A percentile compares a stretch with the other conserved stretches of the same genome.
phyloP scores from a whole-genome alignment of 2,329 filamentous ascomycete genomes.

The Cladosporium sp. region DNA sequence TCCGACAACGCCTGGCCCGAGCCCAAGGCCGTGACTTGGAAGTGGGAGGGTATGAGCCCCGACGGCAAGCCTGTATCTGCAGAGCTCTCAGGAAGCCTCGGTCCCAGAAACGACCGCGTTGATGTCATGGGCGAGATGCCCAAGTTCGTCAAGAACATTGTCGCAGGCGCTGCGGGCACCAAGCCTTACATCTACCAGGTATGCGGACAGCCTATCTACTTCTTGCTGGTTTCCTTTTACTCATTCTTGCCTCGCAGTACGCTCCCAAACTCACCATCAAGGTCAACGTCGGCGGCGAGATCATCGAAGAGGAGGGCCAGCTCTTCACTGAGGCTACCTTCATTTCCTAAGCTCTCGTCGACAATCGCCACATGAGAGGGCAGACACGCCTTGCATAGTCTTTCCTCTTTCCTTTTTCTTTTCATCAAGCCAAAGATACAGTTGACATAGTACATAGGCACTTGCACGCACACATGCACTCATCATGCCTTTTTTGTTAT shows the following conservation, averaged over 20 bases:
- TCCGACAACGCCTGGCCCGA: slow-evolving; percentile 83
- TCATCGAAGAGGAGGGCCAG: slow-evolving; percentile 70
- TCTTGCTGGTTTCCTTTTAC: not conserved
- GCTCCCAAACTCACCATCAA: slow-evolving; percentile 70
- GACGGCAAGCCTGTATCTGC: slow-evolving; percentile 72
- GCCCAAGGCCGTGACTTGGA: slow-evolving; percentile 68
- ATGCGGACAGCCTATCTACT: slow-evolving; percentile 27
- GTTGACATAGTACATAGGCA: no score
- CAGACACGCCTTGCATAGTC: no score
- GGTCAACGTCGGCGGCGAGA: slow-evolving; percentile 77
- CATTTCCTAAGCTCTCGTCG: slow-evolving; percentile 57
- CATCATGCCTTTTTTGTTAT: no score
- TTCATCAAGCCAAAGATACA: not conserved
- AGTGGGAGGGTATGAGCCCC: slow-evolving; percentile 73
- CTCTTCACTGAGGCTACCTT: slow-evolving; percentile 94
- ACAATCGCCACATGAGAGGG: no score
- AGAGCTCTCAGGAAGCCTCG: slow-evolving; percentile 64
- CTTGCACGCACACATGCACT: no score
- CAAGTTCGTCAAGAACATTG: slow-evolving; percentile 90
- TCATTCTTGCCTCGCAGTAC: slow-evolving; percentile 46
- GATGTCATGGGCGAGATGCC: slow-evolving; percentile 98
- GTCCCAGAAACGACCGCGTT: slow-evolving; percentile 70
- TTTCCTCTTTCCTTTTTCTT: not conserved
- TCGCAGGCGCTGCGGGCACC: slow-evolving; percentile 81
- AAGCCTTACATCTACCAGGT: slow-evolving; percentile 98